Evolutionary conservation across 306 rosid species (phyloP).

Genomic region (Prosopis cineraria): DNA sequence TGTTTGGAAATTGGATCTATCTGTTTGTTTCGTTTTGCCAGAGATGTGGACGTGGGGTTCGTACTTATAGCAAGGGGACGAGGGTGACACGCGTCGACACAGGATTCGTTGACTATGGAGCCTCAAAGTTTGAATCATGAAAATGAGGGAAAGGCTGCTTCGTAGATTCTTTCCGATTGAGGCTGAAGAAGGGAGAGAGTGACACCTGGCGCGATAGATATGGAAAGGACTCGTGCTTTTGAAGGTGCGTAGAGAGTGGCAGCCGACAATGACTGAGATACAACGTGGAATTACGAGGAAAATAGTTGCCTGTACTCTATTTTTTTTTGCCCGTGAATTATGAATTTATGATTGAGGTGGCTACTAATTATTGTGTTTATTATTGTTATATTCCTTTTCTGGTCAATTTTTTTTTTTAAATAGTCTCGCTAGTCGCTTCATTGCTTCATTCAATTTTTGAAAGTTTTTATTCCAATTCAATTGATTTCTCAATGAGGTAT

Average conservation of each 20-base stretch:
- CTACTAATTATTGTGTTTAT: constrained; percentile 11
- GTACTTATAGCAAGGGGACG: constrained; percentile 22
- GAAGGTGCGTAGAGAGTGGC: constrained; percentile 39
- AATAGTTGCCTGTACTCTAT: background rate
- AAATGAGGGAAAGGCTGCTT: constrained; percentile 25
- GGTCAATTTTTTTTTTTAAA: constrained; percentile 2
- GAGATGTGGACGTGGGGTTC: background rate
- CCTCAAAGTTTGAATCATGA: background rate
- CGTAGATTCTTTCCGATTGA: constrained; percentile 4
- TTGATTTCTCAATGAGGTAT: too few species aligned
- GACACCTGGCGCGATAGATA: constrained; percentile 46
- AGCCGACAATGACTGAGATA: constrained; percentile 46
- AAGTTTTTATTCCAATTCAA: too few species aligned
- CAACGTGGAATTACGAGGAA: constrained; percentile 41
- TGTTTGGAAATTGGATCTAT: background rate
- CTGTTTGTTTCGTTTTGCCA: background rate
- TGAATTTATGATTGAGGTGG: too few species aligned
- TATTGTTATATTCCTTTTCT: background rate
- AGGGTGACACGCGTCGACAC: constrained; percentile 52
- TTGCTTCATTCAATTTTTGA: background rate
- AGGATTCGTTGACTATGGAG: background rate
- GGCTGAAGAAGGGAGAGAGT: background rate
- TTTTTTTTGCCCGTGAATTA: background rate
- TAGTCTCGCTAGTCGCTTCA: background rate
- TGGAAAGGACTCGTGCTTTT: constrained; percentile 38